Evolutionary conservation across 805 yeast genomes (phyloP), one percentile per base, ranked within the genome.

Genomic region (Yarrowia sp.): DNA sequence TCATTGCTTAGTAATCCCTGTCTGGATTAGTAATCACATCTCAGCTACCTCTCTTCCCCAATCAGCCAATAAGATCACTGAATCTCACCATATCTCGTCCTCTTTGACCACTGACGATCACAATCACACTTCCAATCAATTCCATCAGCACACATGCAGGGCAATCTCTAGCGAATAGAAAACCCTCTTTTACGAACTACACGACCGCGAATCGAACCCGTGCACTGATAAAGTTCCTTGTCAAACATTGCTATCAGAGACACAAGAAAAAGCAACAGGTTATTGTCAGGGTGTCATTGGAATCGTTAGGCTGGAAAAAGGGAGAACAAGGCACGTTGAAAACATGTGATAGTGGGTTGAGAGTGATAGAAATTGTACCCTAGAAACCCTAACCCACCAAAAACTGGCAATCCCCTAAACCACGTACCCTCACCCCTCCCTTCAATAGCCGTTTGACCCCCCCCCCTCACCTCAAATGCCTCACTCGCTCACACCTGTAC

Each of bases 401-500:
- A 7, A 14, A 1, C 32, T 15, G 16, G 15, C 38, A 19, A 19
- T 14, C 36, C 63, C 14, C 38, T 56, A 19, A 19, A 19, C 19
- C 19, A 19, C 19, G 1, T 15, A 4, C 48, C 48, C 50, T 5
- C 36, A 4, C 35, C 7, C 11, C 53, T 35, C 59, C 42, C 61
- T 45, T 12, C 26, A 16, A 55, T 36, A 15, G 3, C 52, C 41
- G 19, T 19, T 19, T 19, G 19, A 19, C 19, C 41, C 41, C 41
- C 12, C 58, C 5, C 16, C 22, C 1, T 43, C 58, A 12, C 32
- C 45, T 19, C 45, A 19, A 38, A 53, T 53, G 19, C 52, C 55
- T 35, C 48, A 49, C 56, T 63, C 67, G 67, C 67, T 63, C 56
- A 22, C 67, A 63, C 56, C 67, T 63, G 67, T 63, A 63, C 67